Evolutionary conservation across 257 asterid species (phyloP).

Genomic region (Salvia rosmarinus): DNA sequence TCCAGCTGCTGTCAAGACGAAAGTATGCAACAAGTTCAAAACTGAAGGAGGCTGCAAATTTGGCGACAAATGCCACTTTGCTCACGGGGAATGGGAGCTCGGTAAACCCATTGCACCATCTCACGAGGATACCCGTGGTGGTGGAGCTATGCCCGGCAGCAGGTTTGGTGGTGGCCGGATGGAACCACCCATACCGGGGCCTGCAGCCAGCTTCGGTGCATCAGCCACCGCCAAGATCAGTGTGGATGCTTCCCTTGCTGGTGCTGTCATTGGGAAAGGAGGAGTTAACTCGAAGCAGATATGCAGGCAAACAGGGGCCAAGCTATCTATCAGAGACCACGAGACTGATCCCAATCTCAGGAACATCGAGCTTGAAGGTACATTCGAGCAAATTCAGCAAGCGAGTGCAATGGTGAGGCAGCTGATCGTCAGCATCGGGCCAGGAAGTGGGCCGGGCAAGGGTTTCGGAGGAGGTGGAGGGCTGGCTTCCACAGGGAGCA

Average conservation of each 20-base stretch:
- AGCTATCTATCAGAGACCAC: conserved; percentile 72
- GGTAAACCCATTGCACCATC: conserved; percentile 56
- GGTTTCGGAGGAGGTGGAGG: neutral
- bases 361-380: conserved; percentile 91
- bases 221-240: conserved; percentile 86
- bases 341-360: conserved; percentile 68
- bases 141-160: conserved; percentile 47
- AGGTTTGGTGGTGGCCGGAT: conserved; percentile 48
- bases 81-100: conserved; percentile 95
- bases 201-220: conserved; percentile 71
- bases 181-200: conserved; percentile 56
- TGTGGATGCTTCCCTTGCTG: conserved; percentile 77
- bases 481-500: conserved; percentile 42
- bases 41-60: conserved; percentile 89
- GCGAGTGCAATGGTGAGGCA: conserved; percentile 47
- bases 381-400: conserved; percentile 73
- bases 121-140: conserved; percentile 59
- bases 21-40: conserved; percentile 75
- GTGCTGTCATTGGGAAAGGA: conserved; percentile 86
- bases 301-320: conserved; percentile 79
- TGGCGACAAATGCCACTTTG: conserved; percentile 85
- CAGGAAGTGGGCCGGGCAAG: too few relatives aligned
- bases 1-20: conserved; percentile 55
- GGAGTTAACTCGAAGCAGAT: conserved; percentile 94
- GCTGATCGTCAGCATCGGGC: too few relatives aligned